Evolutionary conservation across 2,329 filamentous ascomycete genomes (phyloP), one percentile per base, ranked within the genome.

Genomic region (Pyricularia sp.): DNA sequence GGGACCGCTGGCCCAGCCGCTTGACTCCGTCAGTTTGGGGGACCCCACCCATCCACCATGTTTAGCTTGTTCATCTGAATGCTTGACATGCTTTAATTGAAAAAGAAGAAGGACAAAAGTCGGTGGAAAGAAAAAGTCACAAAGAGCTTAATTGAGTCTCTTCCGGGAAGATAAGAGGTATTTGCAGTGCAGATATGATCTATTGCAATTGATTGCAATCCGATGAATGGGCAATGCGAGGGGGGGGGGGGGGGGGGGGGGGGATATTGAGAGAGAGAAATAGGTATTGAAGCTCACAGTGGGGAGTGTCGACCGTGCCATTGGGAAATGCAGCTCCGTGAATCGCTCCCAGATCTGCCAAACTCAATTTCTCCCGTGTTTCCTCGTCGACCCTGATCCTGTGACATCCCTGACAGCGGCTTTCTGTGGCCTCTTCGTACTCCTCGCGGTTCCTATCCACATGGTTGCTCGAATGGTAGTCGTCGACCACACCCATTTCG

Each of bases 321-420:
- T 55, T 55, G 17, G 42, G 20, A n/a, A 55, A n/a, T n/a, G 42
- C 42, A 55, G 42, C 42, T 55, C 42, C 17, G 42, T n/a, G 42
- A 7, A 55, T 55, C 42, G 42, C 11, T 55, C 42, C 42, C 9
- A 55, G 42, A n/a, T 55, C 42, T 55, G 20, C 20, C 5, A 55
- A 55, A 55, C 42, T 55, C 42, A 55, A 9, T 55, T 55, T 55
- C 42, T 55, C 20, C 17, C 42, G 42, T n/a, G 20, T 55, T n/a
- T 55, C 42, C 20, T 67, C 65, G 5, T 42, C 65, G 11, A n/a
- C 42, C 20, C 36, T 65, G n/a, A 67, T 67, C 55, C 59, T 67
- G 25, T 26, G 65, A 28, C 68, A 69, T 36, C 68, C 68, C 17
- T 58, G 58, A 50, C 68, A 69, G 58, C 10, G 61, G n/a, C 30